Evolutionary conservation across 768 basidiomycete genomes (phyloP), one percentile per base, ranked within the genome.

Genomic region (Lactarius indigo): DNA sequence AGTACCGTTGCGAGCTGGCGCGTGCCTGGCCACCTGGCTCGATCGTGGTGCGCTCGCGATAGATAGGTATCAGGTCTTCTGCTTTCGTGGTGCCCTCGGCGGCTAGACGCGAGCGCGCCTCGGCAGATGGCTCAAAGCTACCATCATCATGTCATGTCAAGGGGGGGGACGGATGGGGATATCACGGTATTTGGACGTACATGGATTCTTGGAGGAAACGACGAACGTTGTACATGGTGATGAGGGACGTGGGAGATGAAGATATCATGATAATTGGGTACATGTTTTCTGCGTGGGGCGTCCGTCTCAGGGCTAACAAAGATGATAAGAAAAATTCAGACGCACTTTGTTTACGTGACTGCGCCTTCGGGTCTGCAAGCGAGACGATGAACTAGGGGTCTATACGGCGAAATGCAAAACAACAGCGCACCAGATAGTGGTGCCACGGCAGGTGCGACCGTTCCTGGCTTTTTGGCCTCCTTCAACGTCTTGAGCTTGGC

Each of bases 201-300:
- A 84, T 79, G 0, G 93, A 85, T 73, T 98, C 94, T 79, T 98
- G 94, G 18, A 99, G 78, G 78, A 98, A 97, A 37, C 85, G 86
- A 76, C 92, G 92, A 64, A 98, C 94, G 73, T 99, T 99, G 84
- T 95, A 88, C 94, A 99, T 97, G 7, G 94, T 97, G 74, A 99
- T 89, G 63, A 99, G 85, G 3, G 94, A 88, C 1, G 96, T 98
- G 0, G 95, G 95, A 18, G 91, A 95, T 0, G 95, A 96, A 0
- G 96, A 96, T 52, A 99, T 95, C 80, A 98, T 91, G 76, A 98
- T 97, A 73, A 99, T 98, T 0, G 96, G 96, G 77, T 90, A 90
- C 72, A 84, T 86, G 73, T 87, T 87, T 69, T 85, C 89, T 92
- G 75, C 8, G 20, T 30, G n/a, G n/a, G 12, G 15, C 18, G 55